Percentiles rank a stretch among this genome's conserved stretches.
phyloP scores from a whole-genome alignment of 441 rosid genomes.

The Manihot esculenta region DNA sequence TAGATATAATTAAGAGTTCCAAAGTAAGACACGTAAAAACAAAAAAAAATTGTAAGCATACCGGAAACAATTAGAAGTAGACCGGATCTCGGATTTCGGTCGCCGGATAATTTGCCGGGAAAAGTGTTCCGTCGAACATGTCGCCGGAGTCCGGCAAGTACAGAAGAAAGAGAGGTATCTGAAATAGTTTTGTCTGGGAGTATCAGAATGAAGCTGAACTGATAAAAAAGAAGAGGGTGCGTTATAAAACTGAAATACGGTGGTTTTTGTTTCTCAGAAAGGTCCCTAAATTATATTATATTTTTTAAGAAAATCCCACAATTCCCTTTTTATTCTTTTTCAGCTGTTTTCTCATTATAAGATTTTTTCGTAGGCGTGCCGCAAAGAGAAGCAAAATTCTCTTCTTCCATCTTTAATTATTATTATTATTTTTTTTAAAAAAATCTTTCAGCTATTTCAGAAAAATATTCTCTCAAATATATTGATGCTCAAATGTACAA shows the following conservation, averaged over 20 bases:
- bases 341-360: background rate
- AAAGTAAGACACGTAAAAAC: background rate
- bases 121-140: conserved; percentile 27
- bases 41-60: conserved; percentile 4
- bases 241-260: conserved; percentile 27
- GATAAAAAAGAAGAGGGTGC: conserved; percentile 8
- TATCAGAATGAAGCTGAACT: conserved; percentile 23
- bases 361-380: background rate
- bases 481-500: too few species aligned
- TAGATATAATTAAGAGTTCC: background rate
- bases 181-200: background rate
- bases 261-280: conserved; percentile 18
- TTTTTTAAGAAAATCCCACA: conserved; percentile 8
- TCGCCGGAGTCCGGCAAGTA: conserved; percentile 51
- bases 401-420: background rate
- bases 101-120: conserved; percentile 18
- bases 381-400: conserved; percentile 17
- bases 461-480: too few species aligned
- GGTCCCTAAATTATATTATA: conserved; percentile 15
- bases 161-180: conserved; percentile 20
- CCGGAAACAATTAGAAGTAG: conserved; percentile 12
- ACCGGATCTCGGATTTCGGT: conserved; percentile 23
- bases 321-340: background rate
- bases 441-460: too few species aligned
- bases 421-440: background rate